Conservation (phyloP, 208 protist genomes). For the Trypanosoma platydactyli region DNA sequence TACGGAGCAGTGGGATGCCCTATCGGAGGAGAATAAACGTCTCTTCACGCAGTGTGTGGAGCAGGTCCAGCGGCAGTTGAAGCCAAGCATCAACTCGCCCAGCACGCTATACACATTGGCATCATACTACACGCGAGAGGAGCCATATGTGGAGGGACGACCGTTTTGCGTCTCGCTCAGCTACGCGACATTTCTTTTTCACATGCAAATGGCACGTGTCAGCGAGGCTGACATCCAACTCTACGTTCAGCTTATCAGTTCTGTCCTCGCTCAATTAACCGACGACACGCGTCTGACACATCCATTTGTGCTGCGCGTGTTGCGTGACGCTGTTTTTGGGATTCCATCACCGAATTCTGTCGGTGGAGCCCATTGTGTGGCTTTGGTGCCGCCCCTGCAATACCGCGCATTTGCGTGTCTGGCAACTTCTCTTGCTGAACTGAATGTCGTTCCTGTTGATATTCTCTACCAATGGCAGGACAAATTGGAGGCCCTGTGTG, state of each 20-base stretch:
- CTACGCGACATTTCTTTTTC: slow-evolving; percentile 89
- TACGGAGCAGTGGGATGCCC: slow-evolving; percentile 15
- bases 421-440: slow-evolving; percentile 54
- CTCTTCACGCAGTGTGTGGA: slow-evolving; percentile 79
- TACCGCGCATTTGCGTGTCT: slow-evolving; percentile 82
- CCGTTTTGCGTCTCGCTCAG: slow-evolving; percentile 90
- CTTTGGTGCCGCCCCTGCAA: slow-evolving; percentile 75
- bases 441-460: slow-evolving; percentile 59
- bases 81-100: slow-evolving; percentile 61
- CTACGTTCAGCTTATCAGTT: slow-evolving; percentile 81
- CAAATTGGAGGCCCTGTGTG: slow-evolving; percentile 69
- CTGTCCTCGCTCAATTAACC: slow-evolving; percentile 63
- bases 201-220: slow-evolving; percentile 90
- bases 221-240: slow-evolving; percentile 75
- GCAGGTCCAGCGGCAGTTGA: slow-evolving; percentile 84
- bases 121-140: slow-evolving; percentile 82
- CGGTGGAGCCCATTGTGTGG: slow-evolving; percentile 77
- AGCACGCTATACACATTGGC: slow-evolving; percentile 82
- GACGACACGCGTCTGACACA: slow-evolving; percentile 62
- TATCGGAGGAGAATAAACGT: slow-evolving; percentile 41
- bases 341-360: slow-evolving; percentile 74
- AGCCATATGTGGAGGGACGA: slow-evolving; percentile 71
- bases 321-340: slow-evolving; percentile 86
- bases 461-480: slow-evolving; percentile 88
- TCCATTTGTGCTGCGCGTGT: slow-evolving; percentile 82